These are phyloP conservation scores for Skeletonema menzelii DNA, from an alignment of 108 stramenopile species.

Conservation along the genomic window DNA sequence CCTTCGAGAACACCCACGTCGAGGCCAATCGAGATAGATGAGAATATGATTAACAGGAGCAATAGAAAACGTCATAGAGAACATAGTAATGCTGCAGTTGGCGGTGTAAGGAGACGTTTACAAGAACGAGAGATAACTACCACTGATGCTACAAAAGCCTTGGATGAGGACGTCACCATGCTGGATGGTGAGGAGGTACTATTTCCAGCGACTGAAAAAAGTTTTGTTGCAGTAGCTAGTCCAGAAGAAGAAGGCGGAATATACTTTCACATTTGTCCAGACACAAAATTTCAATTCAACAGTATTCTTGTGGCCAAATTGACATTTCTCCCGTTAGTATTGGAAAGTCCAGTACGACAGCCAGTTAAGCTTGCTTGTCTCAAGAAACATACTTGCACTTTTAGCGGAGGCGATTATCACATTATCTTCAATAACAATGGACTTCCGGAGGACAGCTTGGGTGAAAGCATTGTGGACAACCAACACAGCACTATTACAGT, in stretches of 20 bases:
- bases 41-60: background rate
- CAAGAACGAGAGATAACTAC: background rate
- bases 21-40: background rate
- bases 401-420: background rate
- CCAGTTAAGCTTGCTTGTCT: background rate
- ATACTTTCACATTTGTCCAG: background rate
- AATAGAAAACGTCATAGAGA: background rate
- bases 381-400: background rate
- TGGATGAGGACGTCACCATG: background rate
- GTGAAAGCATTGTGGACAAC: background rate
- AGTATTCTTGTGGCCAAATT: background rate
- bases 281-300: background rate
- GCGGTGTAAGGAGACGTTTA: background rate
- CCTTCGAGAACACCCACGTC: background rate
- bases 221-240: background rate
- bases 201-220: background rate
- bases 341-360: background rate
- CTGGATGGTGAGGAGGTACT: background rate
- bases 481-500: constrained; percentile 1
- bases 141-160: background rate
- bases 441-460: background rate
- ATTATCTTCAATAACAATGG: background rate
- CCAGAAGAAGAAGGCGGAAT: background rate
- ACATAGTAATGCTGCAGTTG: background rate
- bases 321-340: background rate